Evolutionary conservation across 768 basidiomycete species (phyloP), one percentile per base, ranked within the genome.

Genomic region (Termitomyces sp.): DNA sequence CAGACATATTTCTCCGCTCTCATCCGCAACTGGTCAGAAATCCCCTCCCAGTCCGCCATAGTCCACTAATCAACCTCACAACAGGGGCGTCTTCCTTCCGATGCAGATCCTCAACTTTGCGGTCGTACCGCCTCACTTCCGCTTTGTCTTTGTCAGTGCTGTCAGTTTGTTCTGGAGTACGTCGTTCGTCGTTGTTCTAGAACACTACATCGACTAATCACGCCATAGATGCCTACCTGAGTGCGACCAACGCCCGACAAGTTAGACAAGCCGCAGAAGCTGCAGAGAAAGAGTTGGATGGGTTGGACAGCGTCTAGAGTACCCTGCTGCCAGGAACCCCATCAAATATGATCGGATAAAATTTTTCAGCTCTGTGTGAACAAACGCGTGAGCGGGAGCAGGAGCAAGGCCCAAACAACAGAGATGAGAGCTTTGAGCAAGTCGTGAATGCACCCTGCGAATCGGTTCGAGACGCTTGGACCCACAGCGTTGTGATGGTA

Each of bases 151-250:
- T 20, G 83, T 94, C 24, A 81, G 90, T 64, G 80, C 88, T 12
- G 88, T 92, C 53, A 87, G 86, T 65, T 77, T 92, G 59, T 88
- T 88, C 74, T 90, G 88, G 90, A 92, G 90, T 92, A 67, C 47
- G 87, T 80, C 13, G 45, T 40, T 58, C 4, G 53, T n/a, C 33
- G 24, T 28, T 44, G 45, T 46, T 8, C 8, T 8, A 18, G 7
- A n/a, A 22, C 30, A 24, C 44, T 47, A 18, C 8, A 6, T n/a
- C 18, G 5, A 36, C 35, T 14, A 14, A 36, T 6, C 7, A 1
- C 7, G 30, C 7, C 16, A 7, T 53, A 85, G 84, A 86, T 65
- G 82, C 84, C 3, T 86, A 86, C 63, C 72, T 86, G n/a, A 86
- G 84, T 54, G 77, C 77, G 8, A 76, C 77, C 40, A 86, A 86